These are phyloP conservation scores for Stropharia rugosoannulata DNA, from an alignment of 768 basidiomycete species.

Conservation along the genomic window DNA sequence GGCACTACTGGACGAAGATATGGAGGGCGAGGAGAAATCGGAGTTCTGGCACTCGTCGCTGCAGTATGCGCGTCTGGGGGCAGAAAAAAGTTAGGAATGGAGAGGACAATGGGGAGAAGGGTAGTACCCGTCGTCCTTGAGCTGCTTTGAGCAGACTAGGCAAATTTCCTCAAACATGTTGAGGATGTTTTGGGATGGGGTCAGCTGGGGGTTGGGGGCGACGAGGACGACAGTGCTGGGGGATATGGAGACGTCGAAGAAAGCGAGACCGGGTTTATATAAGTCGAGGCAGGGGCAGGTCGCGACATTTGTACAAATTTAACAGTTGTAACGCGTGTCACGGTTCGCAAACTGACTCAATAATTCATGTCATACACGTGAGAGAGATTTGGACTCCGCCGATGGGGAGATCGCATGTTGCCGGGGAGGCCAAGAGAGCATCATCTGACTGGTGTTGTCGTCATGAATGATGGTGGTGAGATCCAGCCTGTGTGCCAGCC, in stretches of 20 bases:
- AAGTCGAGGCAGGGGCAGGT: slow-evolving; percentile 29
- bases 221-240: slow-evolving; percentile 5
- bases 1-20: slow-evolving; percentile 66
- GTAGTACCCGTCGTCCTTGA: slow-evolving; percentile 61
- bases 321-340: slow-evolving; percentile 32
- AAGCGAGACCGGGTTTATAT: slow-evolving; percentile 28
- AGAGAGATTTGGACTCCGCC: slow-evolving; percentile 3
- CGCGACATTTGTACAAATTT: slow-evolving; percentile 41
- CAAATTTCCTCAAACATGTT: slow-evolving; percentile 81
- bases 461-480: too few relatives aligned
- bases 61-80: slow-evolving; percentile 63
- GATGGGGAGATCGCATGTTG: neutral
- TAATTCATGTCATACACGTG: slow-evolving; percentile 13
- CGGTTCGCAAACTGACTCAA: slow-evolving; percentile 22
- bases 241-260: slow-evolving; percentile 13
- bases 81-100: slow-evolving; percentile 8
- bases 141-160: slow-evolving; percentile 66
- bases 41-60: slow-evolving; percentile 63
- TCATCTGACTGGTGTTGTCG: too few relatives aligned
- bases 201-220: slow-evolving; percentile 4
- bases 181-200: slow-evolving; percentile 5
- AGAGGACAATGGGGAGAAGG: slow-evolving; percentile 14
- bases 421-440: slow-evolving; percentile 1
- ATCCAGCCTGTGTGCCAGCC: too few relatives aligned
- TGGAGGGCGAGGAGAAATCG: slow-evolving; percentile 65